These are phyloP conservation scores for Puccinia hordei DNA, from an alignment of 1,284 basidiomycete species.

Conservation along the genomic window DNA sequence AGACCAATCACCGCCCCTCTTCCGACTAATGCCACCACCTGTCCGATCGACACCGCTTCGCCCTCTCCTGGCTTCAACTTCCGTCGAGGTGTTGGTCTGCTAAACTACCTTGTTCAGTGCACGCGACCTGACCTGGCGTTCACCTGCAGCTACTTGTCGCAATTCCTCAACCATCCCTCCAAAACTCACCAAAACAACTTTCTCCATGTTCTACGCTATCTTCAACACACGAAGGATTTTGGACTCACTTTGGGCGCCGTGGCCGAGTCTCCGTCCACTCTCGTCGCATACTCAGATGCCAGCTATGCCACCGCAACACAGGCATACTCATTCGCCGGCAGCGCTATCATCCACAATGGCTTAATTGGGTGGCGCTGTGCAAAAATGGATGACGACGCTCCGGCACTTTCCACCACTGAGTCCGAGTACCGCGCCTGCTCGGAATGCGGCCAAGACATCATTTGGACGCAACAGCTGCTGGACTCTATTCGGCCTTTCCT, in stretches of 20 bases:
- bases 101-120: constrained; percentile 35
- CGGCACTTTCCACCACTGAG: no score
- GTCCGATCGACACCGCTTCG: neutral
- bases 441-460: neutral
- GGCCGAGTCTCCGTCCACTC: no score
- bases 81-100: neutral
- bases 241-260: neutral
- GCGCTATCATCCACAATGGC: neutral
- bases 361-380: neutral
- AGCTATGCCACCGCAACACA: neutral
- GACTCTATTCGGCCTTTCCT: neutral
- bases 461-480: neutral
- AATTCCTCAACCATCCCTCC: neutral
- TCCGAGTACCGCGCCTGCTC: neutral
- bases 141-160: neutral
- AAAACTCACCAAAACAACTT: neutral
- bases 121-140: constrained; percentile 6
- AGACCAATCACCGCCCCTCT: neutral
- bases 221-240: neutral
- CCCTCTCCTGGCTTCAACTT: neutral
- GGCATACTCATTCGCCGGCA: neutral
- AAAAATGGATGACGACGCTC: neutral
- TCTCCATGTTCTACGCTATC: neutral
- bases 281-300: neutral
- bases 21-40: neutral